Evolutionary conservation across 169 alveolate species (phyloP), one percentile per base, ranked within the genome.

Genomic region (Plasmodium relictum): DNA sequence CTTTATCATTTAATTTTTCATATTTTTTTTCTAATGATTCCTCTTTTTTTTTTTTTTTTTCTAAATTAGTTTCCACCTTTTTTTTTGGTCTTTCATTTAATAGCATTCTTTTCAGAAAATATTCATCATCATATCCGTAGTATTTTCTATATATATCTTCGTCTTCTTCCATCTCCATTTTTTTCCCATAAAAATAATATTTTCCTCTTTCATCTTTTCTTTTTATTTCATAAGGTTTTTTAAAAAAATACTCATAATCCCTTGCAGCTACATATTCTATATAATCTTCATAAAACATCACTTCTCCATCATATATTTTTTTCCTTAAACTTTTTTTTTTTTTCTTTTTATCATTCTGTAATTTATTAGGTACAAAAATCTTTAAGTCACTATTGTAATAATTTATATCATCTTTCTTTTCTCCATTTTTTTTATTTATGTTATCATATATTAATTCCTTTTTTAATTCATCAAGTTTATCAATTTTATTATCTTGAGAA

Each of bases 291-390:
- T 74, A 88, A 68, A 83, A 83, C 66, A 83, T 83, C 20, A 91
- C 93, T 92, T 93, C 96, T 16, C 96, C 96, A 62, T 89, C 93
- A 45, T 88, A 88, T 45, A 93, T 61, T 18, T 92, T 88, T 72
- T 91, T 68, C 18, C 96, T 42, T 37, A 93, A 88, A 10, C 80
- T 44, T 69, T 93, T 93, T 52, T 24, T 42, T 50, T 50, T 54
- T 42, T 18, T 20, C 10, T 20, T 56, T 4, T 76, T 31, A 0
- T 41, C 16, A 16, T 62, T 26, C 31, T 12, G 20, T 69, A 44
- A 41, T 39, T 42, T 26, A 62, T 69, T 41, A 48, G 69, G 89
- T 48, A 78, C 14, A 26, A 56, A 78, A 45, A 78, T 54, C 63
- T 52, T 48, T 2, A 78, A 48, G 63, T 78, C 42, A 8, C 89